phyloP scores from a whole-genome alignment of 306 rosid species.

The Medicago arabica region DNA sequence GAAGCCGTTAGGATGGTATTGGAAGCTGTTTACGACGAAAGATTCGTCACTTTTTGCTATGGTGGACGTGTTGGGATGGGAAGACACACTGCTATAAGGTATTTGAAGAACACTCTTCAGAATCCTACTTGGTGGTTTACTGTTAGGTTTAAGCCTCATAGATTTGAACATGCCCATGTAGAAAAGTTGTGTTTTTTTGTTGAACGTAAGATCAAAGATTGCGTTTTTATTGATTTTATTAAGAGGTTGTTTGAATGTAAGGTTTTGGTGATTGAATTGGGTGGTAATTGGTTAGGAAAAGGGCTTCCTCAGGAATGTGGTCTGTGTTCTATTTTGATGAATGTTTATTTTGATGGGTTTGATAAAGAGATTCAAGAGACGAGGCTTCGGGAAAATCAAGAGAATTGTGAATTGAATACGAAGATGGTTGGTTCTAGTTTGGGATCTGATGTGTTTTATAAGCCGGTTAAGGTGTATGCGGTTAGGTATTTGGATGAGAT shows the following conservation, averaged over 20 bases:
- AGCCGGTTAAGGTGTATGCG: constrained; percentile 83
- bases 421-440: constrained; percentile 44
- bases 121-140: constrained; percentile 53
- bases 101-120: constrained; percentile 35
- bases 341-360: constrained; percentile 77
- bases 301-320: constrained; percentile 87
- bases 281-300: constrained; percentile 67
- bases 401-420: constrained; percentile 52
- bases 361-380: constrained; percentile 78
- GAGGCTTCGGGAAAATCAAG: constrained; percentile 58
- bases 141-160: constrained; percentile 41
- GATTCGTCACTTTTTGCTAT: constrained; percentile 45
- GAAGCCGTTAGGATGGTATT: constrained; percentile 62
- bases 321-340: constrained; percentile 68
- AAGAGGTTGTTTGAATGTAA: constrained; percentile 43
- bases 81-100: constrained; percentile 48
- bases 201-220: constrained; percentile 36
- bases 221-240: constrained; percentile 35
- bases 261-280: constrained; percentile 50
- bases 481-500: constrained; percentile 90
- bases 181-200: constrained; percentile 42
- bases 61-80: constrained; percentile 50
- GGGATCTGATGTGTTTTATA: constrained; percentile 56
- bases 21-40: constrained; percentile 44
- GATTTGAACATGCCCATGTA: constrained; percentile 35